Evolutionary conservation across 768 basidiomycete species (phyloP), one percentile per base, ranked within the genome.

Genomic region (Tulasnella sp.): DNA sequence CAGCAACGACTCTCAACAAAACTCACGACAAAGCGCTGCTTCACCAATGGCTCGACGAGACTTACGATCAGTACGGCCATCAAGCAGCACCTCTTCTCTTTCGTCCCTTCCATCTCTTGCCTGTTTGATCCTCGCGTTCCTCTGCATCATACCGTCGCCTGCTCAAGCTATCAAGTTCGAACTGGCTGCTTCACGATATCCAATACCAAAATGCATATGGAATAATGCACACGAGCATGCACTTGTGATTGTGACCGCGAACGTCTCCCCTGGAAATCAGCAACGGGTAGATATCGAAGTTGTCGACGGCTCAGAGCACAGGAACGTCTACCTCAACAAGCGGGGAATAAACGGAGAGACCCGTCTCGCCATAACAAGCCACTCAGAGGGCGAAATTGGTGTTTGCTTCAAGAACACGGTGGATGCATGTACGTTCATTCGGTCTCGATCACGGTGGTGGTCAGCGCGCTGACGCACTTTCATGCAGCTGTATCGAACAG

Each of bases 211-310:
- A 81, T 98, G 96, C 81, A 89, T 98, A 72, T 99, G 97, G 97
- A 97, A 99, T 79, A 83, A 90, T 29, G 96, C 89, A 9, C 91
- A 95, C 77, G 81, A 85, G 6, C 89, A 94, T 77, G 86, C 92
- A 6, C 89, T 98, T 40, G 93, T 98, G 78, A 93, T 99, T 77
- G 94, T 97, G 76, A 98, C 96, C 0, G 95, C 96, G 59, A 96
- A 97, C 78, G 90, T 96, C 36, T 89, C 89, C 0, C 85, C 89
- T 0, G 91, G 90, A 0, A 80, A 81, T 0, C 83, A 86, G 76
- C 95, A 96, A 81, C 87, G 94, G 26, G 84, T 95, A 40, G 97
- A 99, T 83, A 85, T 99, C 75, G 94, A 98, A 78, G 94, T 99
- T 75, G 82, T 97, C 66, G 96, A 98, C 80, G 92, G 93, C 22